Base-by-base conservation (phyloP, 2,329 filamentous ascomycete genomes). In the Penicillium sp. region DNA sequence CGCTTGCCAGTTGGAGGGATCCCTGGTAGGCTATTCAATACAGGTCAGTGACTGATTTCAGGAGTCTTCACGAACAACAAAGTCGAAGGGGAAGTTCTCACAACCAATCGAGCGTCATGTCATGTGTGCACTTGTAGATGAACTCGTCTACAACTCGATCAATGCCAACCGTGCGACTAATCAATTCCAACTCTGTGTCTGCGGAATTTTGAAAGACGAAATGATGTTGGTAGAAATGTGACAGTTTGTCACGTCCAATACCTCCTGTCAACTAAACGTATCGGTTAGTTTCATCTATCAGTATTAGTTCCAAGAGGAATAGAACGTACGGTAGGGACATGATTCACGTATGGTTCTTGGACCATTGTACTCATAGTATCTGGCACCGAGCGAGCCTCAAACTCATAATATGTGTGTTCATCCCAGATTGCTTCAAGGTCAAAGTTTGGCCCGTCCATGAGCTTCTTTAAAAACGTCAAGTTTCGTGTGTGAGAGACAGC, bases 341-440 rank as follows among this genome's bases (percentile, higher is more conserved):
- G 87, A 65, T 91, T 91, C 1, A 91, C 88, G 64, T 91, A 91
- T 1, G 88, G 88, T 67, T 90, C 84, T 47, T 85, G 79, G 1
- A 91, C 87, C 88, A 92, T 91, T 0, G 88, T 91, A n/a, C 78
- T 79, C 88, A 92, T 91, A 0, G 88, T 91, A 61, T 84, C 81
- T 60, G 83, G 83, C 0, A 90, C 87, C 2, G 82, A 83, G 14
- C 87, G 80, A 53, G 85, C 82, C 1, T 71, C 83, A 66, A 92
- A 91, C 66, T 91, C 87, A 63, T 81, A 87, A 46, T 80, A 79
- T 0, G 86, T 88, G 67, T 92, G 88, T 69, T 91, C 87, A 7
- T 90, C 87, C 89, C 89, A 92, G 49, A 91, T 85, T 1, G 80
- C 80, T 66, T 91, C 89, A 7, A 91, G 81, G 62, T 91, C 86